phyloP scores from a whole-genome alignment of 345 rosid species.

The Psidium guajava region DNA sequence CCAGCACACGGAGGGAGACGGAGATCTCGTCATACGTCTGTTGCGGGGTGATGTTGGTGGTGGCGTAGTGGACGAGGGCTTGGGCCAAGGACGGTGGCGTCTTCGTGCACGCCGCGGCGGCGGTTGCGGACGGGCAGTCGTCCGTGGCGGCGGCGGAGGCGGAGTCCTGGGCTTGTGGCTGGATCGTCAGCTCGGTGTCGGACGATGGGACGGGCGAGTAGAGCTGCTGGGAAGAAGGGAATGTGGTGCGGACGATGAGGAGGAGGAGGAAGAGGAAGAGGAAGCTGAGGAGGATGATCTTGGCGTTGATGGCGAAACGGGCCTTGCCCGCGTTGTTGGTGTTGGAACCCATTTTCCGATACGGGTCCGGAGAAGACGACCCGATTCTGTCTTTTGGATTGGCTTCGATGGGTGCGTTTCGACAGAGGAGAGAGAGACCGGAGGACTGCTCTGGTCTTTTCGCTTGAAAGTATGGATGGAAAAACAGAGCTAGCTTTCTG shows the following conservation, averaged over 20 bases:
- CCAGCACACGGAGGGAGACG: constrained; percentile 44
- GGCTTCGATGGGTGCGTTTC: not conserved
- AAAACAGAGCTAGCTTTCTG: not conserved
- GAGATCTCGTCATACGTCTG: constrained; percentile 78
- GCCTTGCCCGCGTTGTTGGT: constrained; percentile 1
- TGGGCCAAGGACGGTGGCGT: constrained; percentile 56
- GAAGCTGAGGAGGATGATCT: constrained; percentile 19
- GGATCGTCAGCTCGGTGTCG: not conserved
- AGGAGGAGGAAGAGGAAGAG: constrained; percentile 33
- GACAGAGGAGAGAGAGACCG: not conserved
- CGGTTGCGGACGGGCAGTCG: constrained; percentile 3
- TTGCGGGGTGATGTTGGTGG: constrained; percentile 79
- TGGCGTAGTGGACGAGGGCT: constrained; percentile 62
- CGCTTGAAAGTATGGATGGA: not conserved
- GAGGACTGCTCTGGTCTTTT: not conserved
- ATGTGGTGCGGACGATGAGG: constrained; percentile 26
- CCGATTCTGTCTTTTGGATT: not conserved
- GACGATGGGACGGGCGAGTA: constrained; percentile 2
- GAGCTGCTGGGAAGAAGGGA: constrained; percentile 23
- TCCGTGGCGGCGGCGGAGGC: not conserved
- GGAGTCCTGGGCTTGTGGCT: not conserved
- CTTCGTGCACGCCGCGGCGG: constrained; percentile 29
- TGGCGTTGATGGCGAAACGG: constrained; percentile 19
- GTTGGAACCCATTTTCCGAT: constrained; percentile 1
- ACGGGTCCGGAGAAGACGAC: not conserved